Evolutionary conservation across 352 stramenopile species (phyloP).

Genomic region (Phytophthora multivora): DNA sequence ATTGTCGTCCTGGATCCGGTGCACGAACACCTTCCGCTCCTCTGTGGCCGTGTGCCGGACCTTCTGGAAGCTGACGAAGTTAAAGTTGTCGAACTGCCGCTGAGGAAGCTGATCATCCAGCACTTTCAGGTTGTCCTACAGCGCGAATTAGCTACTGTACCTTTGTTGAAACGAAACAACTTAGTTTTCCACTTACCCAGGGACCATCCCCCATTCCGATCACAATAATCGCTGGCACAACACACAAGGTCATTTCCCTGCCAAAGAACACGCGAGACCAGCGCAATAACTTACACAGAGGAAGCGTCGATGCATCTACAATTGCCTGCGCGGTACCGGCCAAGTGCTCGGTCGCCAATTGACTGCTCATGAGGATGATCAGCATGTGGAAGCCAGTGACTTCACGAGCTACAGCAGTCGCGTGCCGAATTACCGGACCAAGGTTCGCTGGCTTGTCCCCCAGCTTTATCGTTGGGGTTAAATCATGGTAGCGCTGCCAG

Average conservation of each 20-base stretch:
- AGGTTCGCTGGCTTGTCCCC: constrained; percentile 71
- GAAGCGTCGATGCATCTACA: constrained; percentile 64
- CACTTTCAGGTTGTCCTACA: constrained; percentile 68
- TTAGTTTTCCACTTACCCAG: constrained; percentile 33
- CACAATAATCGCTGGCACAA: constrained; percentile 45
- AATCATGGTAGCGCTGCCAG: constrained; percentile 58
- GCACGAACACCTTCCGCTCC: constrained; percentile 28
- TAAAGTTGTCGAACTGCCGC: constrained; percentile 84
- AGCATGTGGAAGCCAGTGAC: constrained; percentile 78
- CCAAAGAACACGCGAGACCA: neutral
- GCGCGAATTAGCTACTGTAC: neutral
- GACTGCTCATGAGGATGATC: constrained; percentile 60
- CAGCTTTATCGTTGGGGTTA: constrained; percentile 62
- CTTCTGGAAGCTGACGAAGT: constrained; percentile 78
- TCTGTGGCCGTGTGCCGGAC: constrained; percentile 64
- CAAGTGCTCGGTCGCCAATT: constrained; percentile 65
- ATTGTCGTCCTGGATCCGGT: constrained; percentile 27
- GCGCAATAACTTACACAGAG: constrained; percentile 51
- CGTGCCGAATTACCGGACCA: constrained; percentile 65
- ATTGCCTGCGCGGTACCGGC: constrained; percentile 63
- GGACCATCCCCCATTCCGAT: constrained; percentile 57
- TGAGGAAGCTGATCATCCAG: constrained; percentile 74
- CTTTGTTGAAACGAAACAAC: neutral
- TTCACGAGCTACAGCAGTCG: constrained; percentile 47
- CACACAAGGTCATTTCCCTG: constrained; percentile 3